Conservation (phyloP, 331 rosid species). For the Acacia pycnantha region DNA sequence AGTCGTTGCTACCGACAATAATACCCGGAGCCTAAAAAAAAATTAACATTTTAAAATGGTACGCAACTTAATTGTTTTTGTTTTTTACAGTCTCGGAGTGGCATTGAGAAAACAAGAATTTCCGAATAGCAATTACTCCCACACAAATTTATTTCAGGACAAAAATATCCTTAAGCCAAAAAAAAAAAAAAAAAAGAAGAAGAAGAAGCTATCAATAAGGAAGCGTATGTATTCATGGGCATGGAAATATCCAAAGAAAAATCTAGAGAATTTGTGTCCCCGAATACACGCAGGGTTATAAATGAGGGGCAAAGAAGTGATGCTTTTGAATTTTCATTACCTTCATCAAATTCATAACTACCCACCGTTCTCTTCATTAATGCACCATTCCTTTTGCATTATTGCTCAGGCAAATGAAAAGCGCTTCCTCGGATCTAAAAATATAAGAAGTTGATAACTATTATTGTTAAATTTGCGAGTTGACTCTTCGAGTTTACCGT, state of each 20-base stretch:
- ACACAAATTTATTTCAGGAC: background rate
- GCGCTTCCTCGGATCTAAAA: too few species aligned
- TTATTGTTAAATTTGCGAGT: too few species aligned
- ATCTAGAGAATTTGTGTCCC: background rate
- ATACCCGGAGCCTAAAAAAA: too few species aligned
- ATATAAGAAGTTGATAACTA: too few species aligned
- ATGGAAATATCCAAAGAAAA: background rate
- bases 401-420: background rate
- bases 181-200: too few species aligned
- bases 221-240: background rate
- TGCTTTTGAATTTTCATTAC: background rate
- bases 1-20: too few species aligned
- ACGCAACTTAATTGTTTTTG: too few species aligned
- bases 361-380: background rate
- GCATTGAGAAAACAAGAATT: too few species aligned
- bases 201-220: background rate
- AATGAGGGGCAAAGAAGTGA: background rate
- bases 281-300: background rate
- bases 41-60: too few species aligned
- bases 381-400: background rate
- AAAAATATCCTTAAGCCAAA: background rate
- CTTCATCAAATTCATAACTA: background rate
- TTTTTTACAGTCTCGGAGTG: too few species aligned
- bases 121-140: too few species aligned
- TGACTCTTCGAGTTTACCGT: too few species aligned